Base-by-base conservation (phyloP, 805 yeast genomes). In the Ogataea haglerorum region DNA sequence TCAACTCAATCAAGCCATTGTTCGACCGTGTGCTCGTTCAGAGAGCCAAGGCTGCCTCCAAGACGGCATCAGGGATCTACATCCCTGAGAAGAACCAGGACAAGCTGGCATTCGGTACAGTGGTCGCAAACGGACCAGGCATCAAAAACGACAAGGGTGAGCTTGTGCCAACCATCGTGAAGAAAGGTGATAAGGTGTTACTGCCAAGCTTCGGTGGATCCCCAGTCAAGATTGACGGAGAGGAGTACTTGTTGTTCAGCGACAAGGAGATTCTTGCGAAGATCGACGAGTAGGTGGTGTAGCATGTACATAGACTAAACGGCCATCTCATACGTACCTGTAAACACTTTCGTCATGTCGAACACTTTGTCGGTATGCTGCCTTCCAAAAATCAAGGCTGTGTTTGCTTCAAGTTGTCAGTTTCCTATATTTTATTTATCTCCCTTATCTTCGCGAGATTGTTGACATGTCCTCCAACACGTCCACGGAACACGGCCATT, bases 41-140 rank as follows among this genome's bases (percentile, higher is more conserved):
- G 74, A 86, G 97, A 69, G 71, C 84, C 62, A 90, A 89, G 75
- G 95, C 96, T 45, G 84, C 87, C 61, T 75, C 90, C 50, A 78
- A 89, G 73, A 90, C 98, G 44, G 89, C 95, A 45, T 81, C 93
- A 31, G 98, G 98, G 60, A 78, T 90, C 61, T 86, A 80, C 70
- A 83, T 90, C 54, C 98, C 98, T 48, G 97, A 90, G 71, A 89
- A 89, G 76, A 90, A 91, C 74, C 95, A 84, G 57, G 91, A 87
- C 65, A 93, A 91, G 72, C 78, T 89, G 61, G 86, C 86, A 74
- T 85, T 88, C 68, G 99, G 90, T 47, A 81, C 82, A 41, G 98
- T 91, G 37, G 68, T 91, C 51, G 91, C 98, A 44, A 88, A 90
- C 50, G 99, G 99, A 47, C 98, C 98, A 40, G 99, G 99, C 13